Evolutionary conservation across 352 stramenopile genomes (phyloP).

Genomic region (Pythium grandisporangium): DNA sequence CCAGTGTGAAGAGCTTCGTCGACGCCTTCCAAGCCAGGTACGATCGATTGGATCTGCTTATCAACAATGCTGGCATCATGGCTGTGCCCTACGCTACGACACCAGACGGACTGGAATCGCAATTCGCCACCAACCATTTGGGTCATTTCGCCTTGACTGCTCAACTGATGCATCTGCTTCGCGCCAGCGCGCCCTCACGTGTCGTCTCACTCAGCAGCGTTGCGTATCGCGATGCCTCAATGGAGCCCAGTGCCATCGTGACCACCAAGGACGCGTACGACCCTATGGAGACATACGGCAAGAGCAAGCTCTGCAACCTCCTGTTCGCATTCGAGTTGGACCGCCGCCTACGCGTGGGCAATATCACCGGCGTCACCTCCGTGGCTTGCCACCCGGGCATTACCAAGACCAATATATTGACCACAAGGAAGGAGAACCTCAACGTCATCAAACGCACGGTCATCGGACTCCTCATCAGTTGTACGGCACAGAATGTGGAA

Average conservation of each 20-base stretch:
- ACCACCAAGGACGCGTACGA: conserved; percentile 8
- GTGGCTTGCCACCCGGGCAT: conserved; percentile 26
- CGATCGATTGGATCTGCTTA: conserved; percentile 14
- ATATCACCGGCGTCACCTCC: too few relatives aligned
- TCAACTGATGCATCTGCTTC: conserved; percentile 12
- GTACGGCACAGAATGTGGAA: conserved; percentile 24
- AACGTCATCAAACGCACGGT: conserved; percentile 18
- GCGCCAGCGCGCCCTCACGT: conserved; percentile 12
- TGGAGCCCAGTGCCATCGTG: conserved; percentile 5
- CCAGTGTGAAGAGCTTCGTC: conserved; percentile 12
- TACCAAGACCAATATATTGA: conserved; percentile 20
- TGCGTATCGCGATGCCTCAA: neutral
- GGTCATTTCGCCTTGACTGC: conserved; percentile 21
- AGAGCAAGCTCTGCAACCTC: too few relatives aligned
- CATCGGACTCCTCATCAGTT: conserved; percentile 15
- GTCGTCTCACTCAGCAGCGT: conserved; percentile 9
- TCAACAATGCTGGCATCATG: conserved; percentile 24
- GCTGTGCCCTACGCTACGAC: conserved; percentile 7
- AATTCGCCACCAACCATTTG: conserved; percentile 18
- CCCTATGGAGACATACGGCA: too few relatives aligned
- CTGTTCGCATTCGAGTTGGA: too few relatives aligned
- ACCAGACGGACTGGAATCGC: conserved; percentile 9
- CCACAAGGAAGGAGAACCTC: conserved; percentile 11
- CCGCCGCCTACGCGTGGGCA: too few relatives aligned
- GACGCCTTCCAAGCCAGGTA: conserved; percentile 6